Base-by-base conservation (phyloP, 352 stramenopile genomes). In the Phytophthora sojae region DNA sequence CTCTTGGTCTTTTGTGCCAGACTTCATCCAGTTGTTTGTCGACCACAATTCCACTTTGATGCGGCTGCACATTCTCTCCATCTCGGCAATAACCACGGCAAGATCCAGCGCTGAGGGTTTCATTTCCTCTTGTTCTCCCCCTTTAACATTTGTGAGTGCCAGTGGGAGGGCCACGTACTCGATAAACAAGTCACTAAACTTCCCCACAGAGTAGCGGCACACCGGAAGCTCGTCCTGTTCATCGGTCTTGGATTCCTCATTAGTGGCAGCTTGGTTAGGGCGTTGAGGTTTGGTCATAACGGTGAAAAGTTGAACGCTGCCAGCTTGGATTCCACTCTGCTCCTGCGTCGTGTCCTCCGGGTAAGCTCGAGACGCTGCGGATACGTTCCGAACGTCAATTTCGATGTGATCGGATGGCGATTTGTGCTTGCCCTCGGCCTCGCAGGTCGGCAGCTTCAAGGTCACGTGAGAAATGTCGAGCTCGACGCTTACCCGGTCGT, bases 401-500 rank as follows among this genome's bases (percentile, higher is more conserved):
- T 92, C 76, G 17, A 93, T 49, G 30, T 80, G 74, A 71, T 93
- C 86, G 0, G 77, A 81, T n/a, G 81, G 78, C 37, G 73, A 67
- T 45, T 85, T 65, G 19, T 78, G 63, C 29, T 75, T 65, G n/a
- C 66, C 70, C 1, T 81, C 79, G 11, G 82, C 53, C 2, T 83
- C 80, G 8, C 83, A 79, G 7, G 85, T 84, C 11, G 87, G 85
- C 11, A 93, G 6, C 4, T 77, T 23, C 17, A 92, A 51, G 8
- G 67, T 80, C 35, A 93, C 71, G 29, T 70, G 57, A 3, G 64
- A 50, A 25, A 86, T 64, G 7, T 79, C 67, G 21, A 83, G 67
- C 21, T 93, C 77, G 14, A 95, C 47, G 52, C 89, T 95, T n/a
- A 82, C 86, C 26, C 85, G 74, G 12, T 82, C 63, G 21, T 81